Evolutionary conservation across 2,329 filamentous ascomycete species (phyloP), one percentile per base, ranked within the genome.

Genomic region (Penicillium sp.): DNA sequence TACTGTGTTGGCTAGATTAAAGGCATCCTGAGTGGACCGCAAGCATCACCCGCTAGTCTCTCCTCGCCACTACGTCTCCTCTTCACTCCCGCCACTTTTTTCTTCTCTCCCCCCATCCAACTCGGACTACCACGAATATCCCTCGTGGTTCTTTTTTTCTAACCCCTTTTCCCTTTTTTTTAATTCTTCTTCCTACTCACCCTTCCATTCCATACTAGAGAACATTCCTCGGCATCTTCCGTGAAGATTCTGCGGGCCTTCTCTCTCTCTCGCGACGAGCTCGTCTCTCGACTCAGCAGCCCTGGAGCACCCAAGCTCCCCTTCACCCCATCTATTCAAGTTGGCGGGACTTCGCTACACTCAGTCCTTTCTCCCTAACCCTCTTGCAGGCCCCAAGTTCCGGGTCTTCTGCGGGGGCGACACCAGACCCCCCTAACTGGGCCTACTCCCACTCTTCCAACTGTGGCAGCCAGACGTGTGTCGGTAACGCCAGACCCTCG

Each of bases 321-420:
- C 61, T 55, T 62, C 56, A 26, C 51, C 54, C 43, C 58, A 83
- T 77, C 85, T 85, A 86, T 89, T 86, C 91, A 95, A 95, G 86
- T 95, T 95, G 91, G 91, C 91, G 91, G 89, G 89, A 83, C 81
- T 87, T 86, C 85, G 83, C 78, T 81, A 83, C 78, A 77, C 83
- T 77, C 79, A 84, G 79, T 85, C 89, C 76, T 88, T 87, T 77
- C 88, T 88, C 80, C 82, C 88, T 75, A 88, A 88, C 83, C 92
- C 91, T 85, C 90, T 96, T 81, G 88, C 93, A 77, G 91, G 91
- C 83, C 93, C 92, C 79, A 87, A 87, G 75, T 87, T 87, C 83
- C 91, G 92, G 92, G 92, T 95, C 87, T 93, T 93, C 78, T 87
- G 87, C 83, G 92, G 93, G 89, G 90, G 92, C 82, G 91, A 94